A percentile compares a stretch with the other conserved stretches of the same genome.
Evolutionary conservation across 331 rosid species (phyloP).

Genomic region (Dryas integrifolia): DNA sequence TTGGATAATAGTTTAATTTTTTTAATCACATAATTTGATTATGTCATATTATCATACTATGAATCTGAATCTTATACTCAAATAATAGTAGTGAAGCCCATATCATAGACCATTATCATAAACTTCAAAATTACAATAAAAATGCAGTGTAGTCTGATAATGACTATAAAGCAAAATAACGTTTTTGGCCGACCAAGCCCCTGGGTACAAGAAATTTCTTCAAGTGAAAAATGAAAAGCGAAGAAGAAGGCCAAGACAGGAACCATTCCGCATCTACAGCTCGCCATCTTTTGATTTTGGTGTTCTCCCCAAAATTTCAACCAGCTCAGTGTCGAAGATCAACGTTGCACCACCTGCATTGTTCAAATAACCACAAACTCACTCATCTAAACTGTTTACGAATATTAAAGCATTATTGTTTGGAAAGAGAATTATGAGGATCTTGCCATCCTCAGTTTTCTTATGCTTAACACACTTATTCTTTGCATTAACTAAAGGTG

Average conservation of each 20-base stretch:
- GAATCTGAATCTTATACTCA: no score
- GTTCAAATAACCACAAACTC: constrained; percentile 18
- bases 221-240: not conserved
- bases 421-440: no score
- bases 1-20: no score
- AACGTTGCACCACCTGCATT: constrained; percentile 84
- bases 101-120: not conserved
- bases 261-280: constrained; percentile 31
- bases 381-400: not conserved
- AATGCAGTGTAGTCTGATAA: not conserved
- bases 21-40: no score
- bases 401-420: not conserved
- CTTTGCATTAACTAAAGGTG: constrained; percentile 5
- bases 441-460: not conserved
- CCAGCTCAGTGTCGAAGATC: constrained; percentile 82
- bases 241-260: not conserved
- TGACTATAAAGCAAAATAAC: not conserved
- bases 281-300: constrained; percentile 37
- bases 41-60: no score
- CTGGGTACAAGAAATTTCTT: not conserved
- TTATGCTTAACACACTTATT: not conserved
- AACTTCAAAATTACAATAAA: not conserved
- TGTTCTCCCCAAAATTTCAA: constrained; percentile 59
- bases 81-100: not conserved
- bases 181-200: not conserved